These are phyloP conservation scores for Poterioochromonas sp. DNA, from an alignment of 352 stramenopile species.

Conservation along the genomic window DNA sequence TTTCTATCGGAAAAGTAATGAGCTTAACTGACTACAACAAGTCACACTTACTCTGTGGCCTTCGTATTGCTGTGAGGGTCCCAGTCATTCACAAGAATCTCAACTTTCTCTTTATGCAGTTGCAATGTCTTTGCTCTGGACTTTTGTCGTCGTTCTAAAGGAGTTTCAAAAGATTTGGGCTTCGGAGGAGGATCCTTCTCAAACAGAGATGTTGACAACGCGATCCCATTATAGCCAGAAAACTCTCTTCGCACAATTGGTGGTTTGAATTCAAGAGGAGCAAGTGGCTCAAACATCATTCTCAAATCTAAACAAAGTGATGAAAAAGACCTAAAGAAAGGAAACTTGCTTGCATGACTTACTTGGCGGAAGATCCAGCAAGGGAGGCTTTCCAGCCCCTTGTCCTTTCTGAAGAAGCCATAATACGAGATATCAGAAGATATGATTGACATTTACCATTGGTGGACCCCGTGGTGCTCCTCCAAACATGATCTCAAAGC, in stretches of 20 bases:
- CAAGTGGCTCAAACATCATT: constrained; percentile 46
- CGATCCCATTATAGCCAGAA: constrained; percentile 38
- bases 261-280: constrained; percentile 40
- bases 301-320: constrained; percentile 37
- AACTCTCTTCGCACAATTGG: constrained; percentile 32
- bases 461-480: no score
- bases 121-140: background rate
- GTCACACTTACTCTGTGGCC: constrained; percentile 33
- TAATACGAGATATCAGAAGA: no score
- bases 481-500: no score
- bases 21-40: background rate
- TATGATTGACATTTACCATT: no score
- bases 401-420: constrained; percentile 24
- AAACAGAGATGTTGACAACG: constrained; percentile 37
- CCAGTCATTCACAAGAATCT: constrained; percentile 30
- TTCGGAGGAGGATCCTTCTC: constrained; percentile 42
- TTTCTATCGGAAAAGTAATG: constrained; percentile 44
- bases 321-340: constrained; percentile 6
- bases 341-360: constrained; percentile 5
- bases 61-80: constrained; percentile 38
- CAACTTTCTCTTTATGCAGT: constrained; percentile 6
- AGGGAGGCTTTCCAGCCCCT: background rate
- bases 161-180: constrained; percentile 15
- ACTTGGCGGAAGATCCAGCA: constrained; percentile 15
- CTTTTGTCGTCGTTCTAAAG: background rate